Percentiles rank a stretch among this genome's conserved stretches.
Evolutionary conservation across 305 asterid genomes (phyloP).

Genomic region (Fraxinus paxiana): DNA sequence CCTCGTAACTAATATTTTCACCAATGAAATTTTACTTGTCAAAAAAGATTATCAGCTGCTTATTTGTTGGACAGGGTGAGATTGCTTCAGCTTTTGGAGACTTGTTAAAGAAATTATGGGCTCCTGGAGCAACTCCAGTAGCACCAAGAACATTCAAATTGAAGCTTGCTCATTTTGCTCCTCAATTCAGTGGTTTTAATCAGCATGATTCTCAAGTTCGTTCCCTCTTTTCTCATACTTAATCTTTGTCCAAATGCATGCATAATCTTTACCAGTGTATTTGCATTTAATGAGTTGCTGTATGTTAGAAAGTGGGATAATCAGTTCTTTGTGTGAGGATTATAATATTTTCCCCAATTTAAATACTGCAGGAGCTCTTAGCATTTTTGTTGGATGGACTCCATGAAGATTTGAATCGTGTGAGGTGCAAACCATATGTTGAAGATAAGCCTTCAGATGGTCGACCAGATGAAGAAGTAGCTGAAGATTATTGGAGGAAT

Average conservation of each 20-base stretch:
- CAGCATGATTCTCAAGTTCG: conserved; percentile 97
- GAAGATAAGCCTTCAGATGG: conserved; percentile 80
- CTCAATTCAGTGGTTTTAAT: conserved; percentile 91
- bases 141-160: conserved; percentile 86
- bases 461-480: conserved; percentile 83
- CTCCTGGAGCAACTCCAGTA: conserved; percentile 82
- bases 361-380: conserved; percentile 67
- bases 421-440: conserved; percentile 81
- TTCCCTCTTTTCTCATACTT: conserved; percentile 25
- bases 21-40: conserved; percentile 28
- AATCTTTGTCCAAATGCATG: background rate
- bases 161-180: conserved; percentile 95
- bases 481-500: conserved; percentile 89
- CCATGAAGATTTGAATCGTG: conserved; percentile 97
- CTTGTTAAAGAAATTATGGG: conserved; percentile 85
- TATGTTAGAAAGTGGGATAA: conserved; percentile 16
- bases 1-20: conserved; percentile 2
- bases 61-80: conserved; percentile 63
- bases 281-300: background rate
- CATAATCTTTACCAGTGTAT: background rate
- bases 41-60: conserved; percentile 16
- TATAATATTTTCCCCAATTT: conserved; percentile 19
- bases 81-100: conserved; percentile 93
- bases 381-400: conserved; percentile 94
- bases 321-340: background rate